Conservation (phyloP, 805 yeast species). For the Yarrowia sp. region DNA sequence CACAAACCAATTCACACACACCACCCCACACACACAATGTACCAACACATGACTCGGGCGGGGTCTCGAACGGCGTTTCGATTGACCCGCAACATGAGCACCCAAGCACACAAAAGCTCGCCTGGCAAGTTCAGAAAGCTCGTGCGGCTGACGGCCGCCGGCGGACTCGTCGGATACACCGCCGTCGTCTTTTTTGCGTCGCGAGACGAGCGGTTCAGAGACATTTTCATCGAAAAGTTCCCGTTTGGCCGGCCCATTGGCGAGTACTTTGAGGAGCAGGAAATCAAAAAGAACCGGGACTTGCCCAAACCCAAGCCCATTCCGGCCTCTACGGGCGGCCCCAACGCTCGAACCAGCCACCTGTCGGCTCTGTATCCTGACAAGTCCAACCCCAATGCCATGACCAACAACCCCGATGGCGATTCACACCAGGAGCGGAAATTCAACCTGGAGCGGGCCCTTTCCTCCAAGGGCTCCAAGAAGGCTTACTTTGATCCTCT, state of each 20-base stretch:
- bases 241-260: constrained; percentile 39
- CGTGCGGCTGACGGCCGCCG: background rate
- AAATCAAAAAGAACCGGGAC: constrained; percentile 22
- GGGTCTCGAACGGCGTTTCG: background rate
- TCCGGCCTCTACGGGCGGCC: background rate
- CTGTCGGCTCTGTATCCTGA: constrained; percentile 30
- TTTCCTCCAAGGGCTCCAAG: constrained; percentile 13
- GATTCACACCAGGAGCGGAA: constrained; percentile 26
- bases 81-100: constrained; percentile 10
- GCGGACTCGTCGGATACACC: constrained; percentile 13
- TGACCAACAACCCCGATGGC: constrained; percentile 30
- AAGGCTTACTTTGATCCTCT: constrained; percentile 36
- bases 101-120: constrained; percentile 15
- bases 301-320: constrained; percentile 8
- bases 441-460: constrained; percentile 28
- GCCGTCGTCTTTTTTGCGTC: constrained; percentile 35
- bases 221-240: constrained; percentile 37
- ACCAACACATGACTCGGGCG: constrained; percentile 9
- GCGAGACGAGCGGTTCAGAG: constrained; percentile 39
- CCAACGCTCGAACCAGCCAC: constrained; percentile 7
- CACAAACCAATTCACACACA: background rate
- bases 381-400: constrained; percentile 13
- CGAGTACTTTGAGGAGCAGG: constrained; percentile 40
- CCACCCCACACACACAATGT: background rate
- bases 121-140: constrained; percentile 19